phyloP scores from a whole-genome alignment of 2,329 filamentous ascomycete species.

The Fusarium sp. region DNA sequence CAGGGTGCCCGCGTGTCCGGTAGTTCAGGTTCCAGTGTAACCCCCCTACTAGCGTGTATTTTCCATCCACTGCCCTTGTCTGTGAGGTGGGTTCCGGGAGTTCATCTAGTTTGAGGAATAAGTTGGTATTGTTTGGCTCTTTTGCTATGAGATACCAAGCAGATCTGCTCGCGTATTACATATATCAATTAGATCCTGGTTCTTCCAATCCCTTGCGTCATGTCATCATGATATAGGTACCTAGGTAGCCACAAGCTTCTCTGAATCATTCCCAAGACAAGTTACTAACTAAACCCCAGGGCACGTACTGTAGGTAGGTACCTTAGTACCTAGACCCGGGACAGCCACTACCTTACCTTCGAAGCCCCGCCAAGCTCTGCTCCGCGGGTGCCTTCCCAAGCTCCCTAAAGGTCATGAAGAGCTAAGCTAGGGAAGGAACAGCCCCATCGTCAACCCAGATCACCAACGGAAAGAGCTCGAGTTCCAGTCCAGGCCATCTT shows the following conservation, averaged over 20 bases:
- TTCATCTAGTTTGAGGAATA: background rate
- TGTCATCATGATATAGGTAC: background rate
- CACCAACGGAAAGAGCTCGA: constrained; percentile 18
- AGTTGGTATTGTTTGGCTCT: background rate
- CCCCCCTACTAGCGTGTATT: constrained; percentile 9
- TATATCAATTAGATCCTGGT: background rate
- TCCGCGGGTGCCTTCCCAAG: constrained; percentile 14
- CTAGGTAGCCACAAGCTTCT: background rate
- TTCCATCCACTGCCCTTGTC: background rate
- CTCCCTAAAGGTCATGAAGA: constrained; percentile 16
- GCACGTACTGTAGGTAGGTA: background rate
- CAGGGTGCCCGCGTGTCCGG: constrained; percentile 24
- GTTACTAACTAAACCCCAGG: background rate
- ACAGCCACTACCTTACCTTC: constrained; percentile 4
- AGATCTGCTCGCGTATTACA: background rate
- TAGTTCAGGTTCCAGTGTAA: constrained; percentile 30
- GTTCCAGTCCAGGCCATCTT: constrained; percentile 8
- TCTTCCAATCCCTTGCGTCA: background rate
- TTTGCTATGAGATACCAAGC: background rate
- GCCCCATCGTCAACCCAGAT: constrained; percentile 10
- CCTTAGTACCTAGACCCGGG: background rate
- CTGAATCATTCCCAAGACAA: background rate
- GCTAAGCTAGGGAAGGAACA: constrained; percentile 28
- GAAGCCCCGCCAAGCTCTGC: constrained; percentile 7
- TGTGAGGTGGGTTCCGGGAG: background rate